These are phyloP conservation scores for Petunia secreta DNA, from an alignment of 257 asterid species.

Conservation along the genomic window DNA sequence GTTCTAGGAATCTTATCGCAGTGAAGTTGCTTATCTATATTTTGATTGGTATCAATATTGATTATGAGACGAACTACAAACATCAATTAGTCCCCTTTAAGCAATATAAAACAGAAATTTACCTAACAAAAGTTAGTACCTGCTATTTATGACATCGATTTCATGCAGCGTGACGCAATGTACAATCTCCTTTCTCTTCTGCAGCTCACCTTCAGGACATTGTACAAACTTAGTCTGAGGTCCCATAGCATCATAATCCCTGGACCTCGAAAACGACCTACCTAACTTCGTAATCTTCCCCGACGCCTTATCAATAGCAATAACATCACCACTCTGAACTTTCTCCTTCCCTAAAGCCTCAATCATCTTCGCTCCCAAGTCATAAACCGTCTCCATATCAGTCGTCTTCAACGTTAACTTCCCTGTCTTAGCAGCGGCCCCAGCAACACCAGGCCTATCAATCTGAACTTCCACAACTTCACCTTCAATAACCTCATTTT, in stretches of 20 bases:
- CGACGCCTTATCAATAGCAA: slow-evolving; percentile 88
- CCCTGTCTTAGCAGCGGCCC: slow-evolving; percentile 85
- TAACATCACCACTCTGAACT: slow-evolving; percentile 92
- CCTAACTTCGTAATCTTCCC: slow-evolving; percentile 89
- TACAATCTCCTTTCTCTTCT: slow-evolving; percentile 95
- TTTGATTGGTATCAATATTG: too few relatives aligned
- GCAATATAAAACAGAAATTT: too few relatives aligned
- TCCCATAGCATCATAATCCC: slow-evolving; percentile 96
- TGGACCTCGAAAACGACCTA: slow-evolving; percentile 81
- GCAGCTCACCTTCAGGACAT: slow-evolving; percentile 98
- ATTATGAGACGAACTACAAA: too few relatives aligned
- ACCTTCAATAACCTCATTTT: slow-evolving; percentile 87
- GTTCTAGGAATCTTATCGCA: too few relatives aligned
- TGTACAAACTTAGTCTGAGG: slow-evolving; percentile 94
- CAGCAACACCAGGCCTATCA: slow-evolving; percentile 81
- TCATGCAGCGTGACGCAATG: slow-evolving; percentile 93
- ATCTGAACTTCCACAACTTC: slow-evolving; percentile 84
- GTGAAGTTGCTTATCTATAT: too few relatives aligned
- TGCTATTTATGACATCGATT: slow-evolving; percentile 93
- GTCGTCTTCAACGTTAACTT: slow-evolving; percentile 80
- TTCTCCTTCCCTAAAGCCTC: slow-evolving; percentile 91
- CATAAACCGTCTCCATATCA: slow-evolving; percentile 90
- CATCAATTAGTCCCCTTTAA: too few relatives aligned
- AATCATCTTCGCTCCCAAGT: slow-evolving; percentile 88
- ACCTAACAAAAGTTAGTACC: slow-evolving; percentile 37